phyloP scores from a whole-genome alignment of 345 rosid genomes.

The Draba incana region DNA sequence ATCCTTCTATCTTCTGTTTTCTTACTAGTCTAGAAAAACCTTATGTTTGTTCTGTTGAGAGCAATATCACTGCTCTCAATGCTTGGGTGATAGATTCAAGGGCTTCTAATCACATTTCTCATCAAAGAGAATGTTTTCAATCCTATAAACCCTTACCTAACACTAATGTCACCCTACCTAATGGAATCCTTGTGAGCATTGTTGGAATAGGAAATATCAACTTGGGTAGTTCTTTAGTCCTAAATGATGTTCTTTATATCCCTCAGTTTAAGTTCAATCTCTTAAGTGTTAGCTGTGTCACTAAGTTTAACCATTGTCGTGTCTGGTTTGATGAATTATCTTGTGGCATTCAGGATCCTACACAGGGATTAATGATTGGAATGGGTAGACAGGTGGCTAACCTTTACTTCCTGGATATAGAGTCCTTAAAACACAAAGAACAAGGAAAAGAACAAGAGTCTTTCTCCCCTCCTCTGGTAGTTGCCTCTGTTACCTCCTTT shows the following conservation, averaged over 20 bases:
- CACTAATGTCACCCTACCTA: not conserved
- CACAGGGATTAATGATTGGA: not conserved
- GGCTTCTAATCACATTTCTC: not conserved
- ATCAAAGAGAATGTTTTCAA: not conserved
- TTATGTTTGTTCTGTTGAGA: not conserved
- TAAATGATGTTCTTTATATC: not conserved
- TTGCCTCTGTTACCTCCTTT: no score
- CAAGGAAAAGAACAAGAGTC: no score
- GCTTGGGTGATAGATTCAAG: no score
- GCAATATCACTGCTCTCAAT: not conserved
- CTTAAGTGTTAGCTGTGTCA: not conserved
- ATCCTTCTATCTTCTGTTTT: not conserved
- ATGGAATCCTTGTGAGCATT: not conserved
- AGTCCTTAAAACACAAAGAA: no score
- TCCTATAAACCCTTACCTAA: no score
- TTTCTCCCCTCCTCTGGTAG: no score
- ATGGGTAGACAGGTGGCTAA: not conserved
- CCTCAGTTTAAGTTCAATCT: not conserved
- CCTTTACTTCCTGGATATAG: not conserved
- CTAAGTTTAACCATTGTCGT: no score
- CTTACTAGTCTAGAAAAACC: not conserved
- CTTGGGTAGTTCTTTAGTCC: not conserved
- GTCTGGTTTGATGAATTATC: not conserved
- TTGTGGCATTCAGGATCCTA: not conserved
- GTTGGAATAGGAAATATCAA: not conserved